Conservation (phyloP, 2,329 filamentous ascomycete species). For the Arthrinium phaeospermum region DNA sequence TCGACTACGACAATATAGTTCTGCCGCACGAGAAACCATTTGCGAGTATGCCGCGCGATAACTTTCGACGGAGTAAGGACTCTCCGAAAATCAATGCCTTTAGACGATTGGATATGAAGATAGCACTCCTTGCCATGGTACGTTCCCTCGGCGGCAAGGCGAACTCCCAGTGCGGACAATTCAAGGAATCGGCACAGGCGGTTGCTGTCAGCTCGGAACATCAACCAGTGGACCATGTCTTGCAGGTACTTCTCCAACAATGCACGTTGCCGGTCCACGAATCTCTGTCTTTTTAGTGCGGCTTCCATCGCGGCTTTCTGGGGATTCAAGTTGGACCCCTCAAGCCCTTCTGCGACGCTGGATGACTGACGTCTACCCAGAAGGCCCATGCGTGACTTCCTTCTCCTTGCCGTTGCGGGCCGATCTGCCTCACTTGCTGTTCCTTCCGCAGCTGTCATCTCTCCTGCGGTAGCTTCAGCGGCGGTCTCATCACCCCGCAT, state of each 20-base stretch:
- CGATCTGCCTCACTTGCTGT: constrained; percentile 74
- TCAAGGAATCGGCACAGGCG: constrained; percentile 95
- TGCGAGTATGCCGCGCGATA: constrained; percentile 82
- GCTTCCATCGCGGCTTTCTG: constrained; percentile 63
- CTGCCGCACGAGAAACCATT: constrained; percentile 98
- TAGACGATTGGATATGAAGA: constrained; percentile 88
- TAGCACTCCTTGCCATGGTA: constrained; percentile 98
- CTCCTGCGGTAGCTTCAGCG: constrained; percentile 49
- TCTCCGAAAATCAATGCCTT: constrained; percentile 84
- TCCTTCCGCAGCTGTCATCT: constrained; percentile 61
- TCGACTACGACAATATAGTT: constrained; percentile 99
- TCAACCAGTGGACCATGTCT: constrained; percentile 94
- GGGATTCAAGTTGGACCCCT: constrained; percentile 46
- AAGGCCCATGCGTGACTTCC: constrained; percentile 59
- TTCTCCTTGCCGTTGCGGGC: constrained; percentile 46
- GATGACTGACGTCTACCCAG: constrained; percentile 59
- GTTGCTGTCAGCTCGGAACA: constrained; percentile 95
- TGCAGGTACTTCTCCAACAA: constrained; percentile 90
- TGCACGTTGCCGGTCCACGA: constrained; percentile 81
- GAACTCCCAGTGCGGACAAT: constrained; percentile 89
- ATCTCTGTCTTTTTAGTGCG: constrained; percentile 62
- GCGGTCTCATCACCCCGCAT: constrained; percentile 43
- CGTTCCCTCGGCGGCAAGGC: constrained; percentile 91
- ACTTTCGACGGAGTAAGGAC: constrained; percentile 80
- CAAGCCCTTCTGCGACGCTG: constrained; percentile 52